Conservation (phyloP, 441 rosid species). For the Biscutella auriculata region DNA sequence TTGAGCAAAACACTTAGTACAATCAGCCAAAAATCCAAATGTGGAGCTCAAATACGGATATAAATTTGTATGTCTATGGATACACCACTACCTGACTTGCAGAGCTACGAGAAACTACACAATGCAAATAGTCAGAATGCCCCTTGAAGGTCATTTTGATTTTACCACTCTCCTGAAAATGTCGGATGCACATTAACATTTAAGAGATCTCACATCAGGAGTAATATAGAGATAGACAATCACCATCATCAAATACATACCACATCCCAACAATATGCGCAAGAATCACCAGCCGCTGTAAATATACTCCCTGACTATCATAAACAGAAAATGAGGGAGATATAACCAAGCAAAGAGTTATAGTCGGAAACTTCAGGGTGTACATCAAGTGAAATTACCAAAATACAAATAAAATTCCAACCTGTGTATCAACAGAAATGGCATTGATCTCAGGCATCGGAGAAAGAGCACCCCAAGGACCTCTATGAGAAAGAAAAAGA, state of each 20-base stretch:
- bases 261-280: constrained; percentile 95
- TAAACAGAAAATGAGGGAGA: constrained; percentile 8
- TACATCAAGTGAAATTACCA: neutral
- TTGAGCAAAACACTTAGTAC: constrained; percentile 23
- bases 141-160: constrained; percentile 75
- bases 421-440: constrained; percentile 73
- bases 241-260: constrained; percentile 41
- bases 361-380: neutral
- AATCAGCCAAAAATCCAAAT: neutral
- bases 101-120: constrained; percentile 58
- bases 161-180: constrained; percentile 69
- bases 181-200: neutral
- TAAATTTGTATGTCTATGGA: neutral
- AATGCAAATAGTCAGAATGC: constrained; percentile 77
- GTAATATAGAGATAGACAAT: neutral
- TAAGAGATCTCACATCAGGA: neutral
- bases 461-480: constrained; percentile 96
- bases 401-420: constrained; percentile 14
- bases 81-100: constrained; percentile 51
- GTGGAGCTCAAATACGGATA: neutral
- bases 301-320: constrained; percentile 60
- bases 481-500: constrained; percentile 33
- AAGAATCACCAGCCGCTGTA: constrained; percentile 85
- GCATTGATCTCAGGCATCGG: constrained; percentile 93
- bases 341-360: neutral